These are phyloP conservation scores for Hypholoma sublateritium DNA, from an alignment of 768 basidiomycete species.

Conservation along the genomic window DNA sequence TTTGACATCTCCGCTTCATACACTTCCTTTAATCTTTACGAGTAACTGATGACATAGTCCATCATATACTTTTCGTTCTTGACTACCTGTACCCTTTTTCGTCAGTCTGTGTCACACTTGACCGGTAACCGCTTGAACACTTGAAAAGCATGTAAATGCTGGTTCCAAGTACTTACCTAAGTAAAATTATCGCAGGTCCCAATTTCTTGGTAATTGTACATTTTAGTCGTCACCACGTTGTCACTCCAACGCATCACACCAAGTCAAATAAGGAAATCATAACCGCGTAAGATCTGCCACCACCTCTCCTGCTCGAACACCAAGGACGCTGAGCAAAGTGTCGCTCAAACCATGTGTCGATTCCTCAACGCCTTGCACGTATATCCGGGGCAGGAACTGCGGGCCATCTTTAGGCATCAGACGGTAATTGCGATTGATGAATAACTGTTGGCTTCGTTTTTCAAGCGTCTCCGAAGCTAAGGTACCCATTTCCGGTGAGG, in stretches of 20 bases:
- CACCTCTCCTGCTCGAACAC: slow-evolving; percentile 45
- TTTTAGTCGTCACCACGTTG: too few relatives aligned
- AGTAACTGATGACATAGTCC: too few relatives aligned
- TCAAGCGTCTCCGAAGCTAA: slow-evolving; percentile 15
- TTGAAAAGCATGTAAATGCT: not conserved
- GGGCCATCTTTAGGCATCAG: slow-evolving; percentile 28
- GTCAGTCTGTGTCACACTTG: not conserved
- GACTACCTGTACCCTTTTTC: not conserved
- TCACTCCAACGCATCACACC: not conserved
- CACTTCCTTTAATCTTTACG: not conserved
- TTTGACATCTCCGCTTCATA: not conserved
- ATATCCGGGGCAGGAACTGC: slow-evolving; percentile 25
- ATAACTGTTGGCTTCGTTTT: slow-evolving; percentile 19
- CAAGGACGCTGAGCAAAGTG: slow-evolving; percentile 46
- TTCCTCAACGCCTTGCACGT: slow-evolving; percentile 38
- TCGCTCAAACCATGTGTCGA: slow-evolving; percentile 42
- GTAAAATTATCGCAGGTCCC: not conserved
- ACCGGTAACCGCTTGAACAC: too few relatives aligned
- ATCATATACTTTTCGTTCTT: not conserved
- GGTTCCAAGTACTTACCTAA: too few relatives aligned
- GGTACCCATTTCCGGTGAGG: slow-evolving; percentile 22
- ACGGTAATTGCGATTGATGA: slow-evolving; percentile 42
- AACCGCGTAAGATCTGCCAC: slow-evolving; percentile 31
- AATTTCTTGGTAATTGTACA: too few relatives aligned
- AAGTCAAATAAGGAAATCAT: not conserved